A percentile compares a stretch with the other conserved stretches of the same genome.
Evolutionary conservation across 768 basidiomycete species (phyloP).

Genomic region (Lactarius sanguifluus): DNA sequence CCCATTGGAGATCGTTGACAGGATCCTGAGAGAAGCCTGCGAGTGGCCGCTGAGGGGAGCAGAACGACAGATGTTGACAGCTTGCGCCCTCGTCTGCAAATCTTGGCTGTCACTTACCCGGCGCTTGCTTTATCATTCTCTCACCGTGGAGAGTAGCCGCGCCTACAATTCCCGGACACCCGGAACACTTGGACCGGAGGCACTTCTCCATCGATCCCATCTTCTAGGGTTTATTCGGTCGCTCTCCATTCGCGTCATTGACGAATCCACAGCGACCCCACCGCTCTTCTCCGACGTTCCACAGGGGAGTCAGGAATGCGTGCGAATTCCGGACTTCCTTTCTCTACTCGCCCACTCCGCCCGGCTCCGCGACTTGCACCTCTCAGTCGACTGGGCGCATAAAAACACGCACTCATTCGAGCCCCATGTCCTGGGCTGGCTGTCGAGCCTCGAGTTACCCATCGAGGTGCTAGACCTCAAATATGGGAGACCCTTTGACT

Average conservation of each 20-base stretch:
- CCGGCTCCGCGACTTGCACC: slow-evolving; percentile 6
- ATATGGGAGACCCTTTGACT: slow-evolving; percentile 7
- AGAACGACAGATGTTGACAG: slow-evolving; percentile 8
- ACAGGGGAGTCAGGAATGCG: slow-evolving; percentile 7
- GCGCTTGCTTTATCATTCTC: slow-evolving; percentile 16
- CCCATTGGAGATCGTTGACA: slow-evolving; percentile 20
- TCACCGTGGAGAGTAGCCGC: slow-evolving; percentile 23
- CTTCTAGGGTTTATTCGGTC: slow-evolving; percentile 14
- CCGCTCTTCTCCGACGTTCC: background rate
- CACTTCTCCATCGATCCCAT: slow-evolving; percentile 13
- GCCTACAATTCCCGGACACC: background rate
- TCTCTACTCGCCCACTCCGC: slow-evolving; percentile 13
- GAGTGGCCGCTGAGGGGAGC: slow-evolving; percentile 3
- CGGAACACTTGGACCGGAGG: slow-evolving; percentile 17
- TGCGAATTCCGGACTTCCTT: slow-evolving; percentile 17
- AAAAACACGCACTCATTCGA: slow-evolving; percentile 7
- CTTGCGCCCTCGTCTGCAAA: slow-evolving; percentile 22
- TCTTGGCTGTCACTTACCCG: slow-evolving; percentile 20
- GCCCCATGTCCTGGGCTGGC: slow-evolving; percentile 13
- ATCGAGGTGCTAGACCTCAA: slow-evolving; percentile 21
- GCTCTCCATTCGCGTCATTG: slow-evolving; percentile 15
- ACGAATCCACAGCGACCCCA: background rate
- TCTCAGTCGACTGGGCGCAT: slow-evolving; percentile 17
- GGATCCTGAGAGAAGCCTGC: slow-evolving; percentile 19
- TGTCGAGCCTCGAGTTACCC: slow-evolving; percentile 16